phyloP scores from a whole-genome alignment of 495 filamentous ascomycete species.

The Cudoniella acicularis region DNA sequence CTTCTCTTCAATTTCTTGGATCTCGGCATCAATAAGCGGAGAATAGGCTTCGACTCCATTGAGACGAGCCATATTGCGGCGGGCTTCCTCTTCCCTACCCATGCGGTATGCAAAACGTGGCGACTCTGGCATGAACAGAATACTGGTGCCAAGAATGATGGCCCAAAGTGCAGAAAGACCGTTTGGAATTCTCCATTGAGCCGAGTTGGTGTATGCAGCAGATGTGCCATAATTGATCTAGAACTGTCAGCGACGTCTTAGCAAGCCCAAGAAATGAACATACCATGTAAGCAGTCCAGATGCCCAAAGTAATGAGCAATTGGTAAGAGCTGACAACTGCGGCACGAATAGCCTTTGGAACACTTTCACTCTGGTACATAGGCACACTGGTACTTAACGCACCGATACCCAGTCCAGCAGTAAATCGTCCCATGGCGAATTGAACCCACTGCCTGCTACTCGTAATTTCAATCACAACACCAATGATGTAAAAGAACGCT shows the following conservation, averaged over 20 bases:
- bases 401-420: conserved; percentile 59
- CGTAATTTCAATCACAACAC: conserved; percentile 64
- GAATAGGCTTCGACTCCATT: conserved; percentile 66
- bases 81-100: conserved; percentile 63
- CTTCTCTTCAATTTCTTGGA: conserved; percentile 70
- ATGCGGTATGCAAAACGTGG: conserved; percentile 65
- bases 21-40: conserved; percentile 62
- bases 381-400: conserved; percentile 58
- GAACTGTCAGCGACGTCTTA: conserved; percentile 32
- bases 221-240: conserved; percentile 73
- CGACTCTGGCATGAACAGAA: conserved; percentile 69
- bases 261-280: neutral
- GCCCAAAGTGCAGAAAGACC: conserved; percentile 76
- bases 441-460: conserved; percentile 47
- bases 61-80: conserved; percentile 63
- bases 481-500: conserved; percentile 61
- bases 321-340: conserved; percentile 80
- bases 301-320: conserved; percentile 76
- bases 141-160: conserved; percentile 64
- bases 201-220: conserved; percentile 36
- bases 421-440: conserved; percentile 49
- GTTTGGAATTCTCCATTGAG: conserved; percentile 73
- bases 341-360: conserved; percentile 78
- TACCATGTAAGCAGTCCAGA: conserved; percentile 43
- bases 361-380: conserved; percentile 79